These are phyloP conservation scores for Verticillium zaregamsianum DNA, from an alignment of 2,329 filamentous ascomycete genomes.

Conservation along the genomic window DNA sequence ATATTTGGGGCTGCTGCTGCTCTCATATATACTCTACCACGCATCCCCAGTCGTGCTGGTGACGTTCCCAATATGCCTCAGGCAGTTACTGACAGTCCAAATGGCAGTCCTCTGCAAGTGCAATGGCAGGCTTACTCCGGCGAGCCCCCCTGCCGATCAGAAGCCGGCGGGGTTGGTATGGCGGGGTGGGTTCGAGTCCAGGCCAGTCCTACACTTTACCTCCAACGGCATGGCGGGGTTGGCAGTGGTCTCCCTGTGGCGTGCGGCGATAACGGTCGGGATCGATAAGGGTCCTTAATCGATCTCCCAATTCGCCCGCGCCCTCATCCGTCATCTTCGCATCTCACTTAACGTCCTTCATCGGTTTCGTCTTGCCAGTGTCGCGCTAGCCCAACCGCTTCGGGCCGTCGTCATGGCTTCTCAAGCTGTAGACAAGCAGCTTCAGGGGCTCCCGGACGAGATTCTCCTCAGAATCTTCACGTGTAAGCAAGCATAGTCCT, in stretches of 20 bases:
- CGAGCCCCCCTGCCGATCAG: too few relatives aligned
- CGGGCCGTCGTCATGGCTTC: slow-evolving; percentile 13
- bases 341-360: neutral
- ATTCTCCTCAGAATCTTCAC: slow-evolving; percentile 57
- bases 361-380: neutral
- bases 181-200: too few relatives aligned
- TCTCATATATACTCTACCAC: too few relatives aligned
- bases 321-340: neutral
- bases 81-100: too few relatives aligned
- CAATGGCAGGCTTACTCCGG: too few relatives aligned
- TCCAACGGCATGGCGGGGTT: neutral
- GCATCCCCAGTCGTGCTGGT: too few relatives aligned
- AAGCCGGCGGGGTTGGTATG: too few relatives aligned
- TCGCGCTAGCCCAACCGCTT: neutral
- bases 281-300: neutral
- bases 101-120: too few relatives aligned
- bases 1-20: too few relatives aligned
- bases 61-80: too few relatives aligned
- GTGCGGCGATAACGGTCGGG: neutral
- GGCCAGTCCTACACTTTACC: neutral
- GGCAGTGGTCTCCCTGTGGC: neutral
- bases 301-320: neutral
- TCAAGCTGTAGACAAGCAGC: slow-evolving; percentile 10
- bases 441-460: slow-evolving; percentile 59
- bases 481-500: slow-evolving; percentile 4